Evolutionary conservation across 1,139 yeast genomes (phyloP).

Genomic region (Taphrina communis): DNA sequence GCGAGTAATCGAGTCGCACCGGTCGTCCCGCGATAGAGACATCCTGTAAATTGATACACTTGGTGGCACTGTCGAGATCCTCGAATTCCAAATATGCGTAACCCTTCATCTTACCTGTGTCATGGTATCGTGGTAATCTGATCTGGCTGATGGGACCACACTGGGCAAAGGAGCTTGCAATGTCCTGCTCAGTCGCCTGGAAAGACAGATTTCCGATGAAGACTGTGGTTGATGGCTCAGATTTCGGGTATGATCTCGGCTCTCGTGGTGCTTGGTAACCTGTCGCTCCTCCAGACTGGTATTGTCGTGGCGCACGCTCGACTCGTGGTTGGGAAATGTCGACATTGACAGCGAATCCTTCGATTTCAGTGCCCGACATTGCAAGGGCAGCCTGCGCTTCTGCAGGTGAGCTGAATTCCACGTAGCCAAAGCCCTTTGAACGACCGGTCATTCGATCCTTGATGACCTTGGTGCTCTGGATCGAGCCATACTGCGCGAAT

Average conservation of each 20-base stretch:
- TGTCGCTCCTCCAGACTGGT: conserved; percentile 53
- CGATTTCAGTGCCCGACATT: conserved; percentile 90
- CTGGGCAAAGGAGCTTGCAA: conserved; percentile 80
- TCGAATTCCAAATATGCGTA: conserved; percentile 92
- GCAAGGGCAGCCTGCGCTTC: conserved; percentile 82
- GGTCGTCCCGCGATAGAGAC: conserved; percentile 96
- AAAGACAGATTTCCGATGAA: conserved; percentile 97
- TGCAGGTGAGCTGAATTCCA: conserved; percentile 79
- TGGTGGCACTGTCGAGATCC: conserved; percentile 75
- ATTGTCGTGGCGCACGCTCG: conserved; percentile 48
- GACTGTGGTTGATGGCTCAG: conserved; percentile 69
- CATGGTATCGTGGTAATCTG: conserved; percentile 92
- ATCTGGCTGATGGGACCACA: conserved; percentile 83
- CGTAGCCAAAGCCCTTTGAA: conserved; percentile 92
- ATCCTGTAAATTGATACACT: conserved; percentile 89
- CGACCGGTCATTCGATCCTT: conserved; percentile 90
- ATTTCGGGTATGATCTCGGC: conserved; percentile 37
- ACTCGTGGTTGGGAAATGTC: conserved; percentile 91
- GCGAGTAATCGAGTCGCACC: conserved; percentile 89
- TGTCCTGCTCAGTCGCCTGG: conserved; percentile 95
- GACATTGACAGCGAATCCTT: conserved; percentile 93
- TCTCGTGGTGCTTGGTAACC: conserved; percentile 67
- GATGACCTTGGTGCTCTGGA: conserved; percentile 85
- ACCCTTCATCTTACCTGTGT: conserved; percentile 92
- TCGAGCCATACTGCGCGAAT: conserved; percentile 83